Base-by-base conservation (phyloP, 1,139 yeast genomes). In the Lipomyces yarrowii region DNA sequence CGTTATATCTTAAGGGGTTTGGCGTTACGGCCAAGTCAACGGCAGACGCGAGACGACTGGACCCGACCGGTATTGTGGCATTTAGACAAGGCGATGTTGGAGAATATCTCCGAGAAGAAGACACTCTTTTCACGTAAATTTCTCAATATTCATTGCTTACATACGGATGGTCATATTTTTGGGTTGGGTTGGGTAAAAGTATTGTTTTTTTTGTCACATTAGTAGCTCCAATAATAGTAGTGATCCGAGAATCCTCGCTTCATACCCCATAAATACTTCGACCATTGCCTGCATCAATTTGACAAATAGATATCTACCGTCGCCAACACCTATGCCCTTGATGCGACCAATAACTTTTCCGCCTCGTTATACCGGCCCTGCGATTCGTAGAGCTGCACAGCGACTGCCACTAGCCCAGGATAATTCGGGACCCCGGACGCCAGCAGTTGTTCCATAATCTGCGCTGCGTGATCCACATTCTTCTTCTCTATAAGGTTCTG, bases 1-100 rank as follows among this genome's bases (percentile, higher is more conserved):
- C 21, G 18, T 51, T n/a, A 21, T 6, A 11, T 3, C 15, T 30
- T 55, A 71, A n/a, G 71, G 99, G 99, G 0, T 96, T 94, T 74
- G 99, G 99, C 67, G 96, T 94, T 15, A 86, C 94, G 75, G 93
- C 99, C 56, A 93, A 91, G 78, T 87, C 96, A 39, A 92, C 98
- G n/a, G 83, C 86, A 57, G 99, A 93, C 76, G 87, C 96, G 30
- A 86, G 96, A 78, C 86, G 87, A 75, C 81, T 92, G 72, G 96
- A 90, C 76, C 99, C 99, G 61, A 94, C 96, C 33, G 96, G 89
- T 54, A 93, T 94, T 61, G 97, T 93, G 18, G 96, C 96, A 11
- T 94, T 91, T 78, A 88, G 99, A 84, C 99, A 94, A 78, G 90
- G 96, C 72, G 99, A 94, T 82, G 92, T 94, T 73, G 99, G 99